Percentiles rank a stretch among this genome's conserved stretches.
Evolutionary conservation across 2,329 filamentous ascomycete genomes (phyloP).

Genomic region (Paracorniculantispora psalliotae): DNA sequence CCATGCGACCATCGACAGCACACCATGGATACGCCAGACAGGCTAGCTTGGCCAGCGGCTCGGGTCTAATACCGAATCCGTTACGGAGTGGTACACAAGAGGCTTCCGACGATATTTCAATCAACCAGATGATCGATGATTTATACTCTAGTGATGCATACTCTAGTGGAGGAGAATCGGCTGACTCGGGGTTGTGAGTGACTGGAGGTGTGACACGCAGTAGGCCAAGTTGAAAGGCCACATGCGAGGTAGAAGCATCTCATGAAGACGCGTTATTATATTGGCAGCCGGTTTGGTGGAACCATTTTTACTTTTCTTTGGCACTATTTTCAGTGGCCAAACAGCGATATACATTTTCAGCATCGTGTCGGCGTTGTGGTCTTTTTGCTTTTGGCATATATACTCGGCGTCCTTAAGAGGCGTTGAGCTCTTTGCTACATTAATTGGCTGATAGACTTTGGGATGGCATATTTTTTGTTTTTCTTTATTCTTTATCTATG

Average conservation of each 20-base stretch:
- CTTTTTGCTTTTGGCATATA: background rate
- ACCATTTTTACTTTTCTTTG: background rate
- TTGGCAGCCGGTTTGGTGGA: background rate
- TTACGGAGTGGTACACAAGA: background rate
- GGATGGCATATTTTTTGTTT: background rate
- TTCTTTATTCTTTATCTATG: background rate
- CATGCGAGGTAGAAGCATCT: background rate
- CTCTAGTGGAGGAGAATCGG: too few species aligned
- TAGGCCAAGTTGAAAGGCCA: background rate
- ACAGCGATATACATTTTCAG: background rate
- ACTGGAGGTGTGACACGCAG: too few species aligned
- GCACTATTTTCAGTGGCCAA: background rate
- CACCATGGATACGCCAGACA: background rate
- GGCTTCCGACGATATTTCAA: background rate
- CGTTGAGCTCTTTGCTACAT: background rate
- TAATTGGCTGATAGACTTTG: background rate
- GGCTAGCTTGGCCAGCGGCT: background rate
- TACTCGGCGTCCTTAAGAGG: background rate
- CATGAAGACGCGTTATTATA: background rate
- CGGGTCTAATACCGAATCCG: background rate
- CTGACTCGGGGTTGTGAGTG: too few species aligned
- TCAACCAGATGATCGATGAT: background rate
- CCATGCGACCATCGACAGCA: background rate
- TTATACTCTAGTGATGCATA: background rate
- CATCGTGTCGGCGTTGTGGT: background rate